Percentiles rank a stretch among this genome's conserved stretches.
phyloP scores from a whole-genome alignment of 1,284 basidiomycete genomes.

The Puccinia hordei region DNA sequence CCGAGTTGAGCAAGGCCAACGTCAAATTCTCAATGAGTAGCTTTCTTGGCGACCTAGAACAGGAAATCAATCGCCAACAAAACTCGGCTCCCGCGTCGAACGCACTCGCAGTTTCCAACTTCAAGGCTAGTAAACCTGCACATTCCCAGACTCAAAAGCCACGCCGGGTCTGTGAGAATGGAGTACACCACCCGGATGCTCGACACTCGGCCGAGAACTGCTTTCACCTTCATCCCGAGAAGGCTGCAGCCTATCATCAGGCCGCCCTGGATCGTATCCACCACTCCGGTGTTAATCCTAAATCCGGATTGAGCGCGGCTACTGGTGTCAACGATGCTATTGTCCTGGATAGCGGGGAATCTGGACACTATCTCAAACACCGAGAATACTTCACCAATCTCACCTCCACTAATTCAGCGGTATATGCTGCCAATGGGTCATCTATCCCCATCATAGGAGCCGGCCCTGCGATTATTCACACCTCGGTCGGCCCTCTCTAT shows the following conservation, averaged over 20 bases:
- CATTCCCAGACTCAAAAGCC: background rate
- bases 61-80: background rate
- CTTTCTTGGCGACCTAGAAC: background rate
- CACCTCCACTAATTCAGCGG: background rate
- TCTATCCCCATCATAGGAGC: background rate
- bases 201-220: slow-evolving; percentile 1
- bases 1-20: background rate
- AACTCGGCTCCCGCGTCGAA: background rate
- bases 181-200: slow-evolving; percentile 5
- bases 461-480: background rate
- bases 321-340: background rate
- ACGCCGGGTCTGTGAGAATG: background rate
- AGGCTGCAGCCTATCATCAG: background rate
- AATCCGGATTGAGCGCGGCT: background rate
- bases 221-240: background rate
- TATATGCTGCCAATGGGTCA: background rate
- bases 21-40: background rate
- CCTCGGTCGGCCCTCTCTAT: background rate
- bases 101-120: background rate
- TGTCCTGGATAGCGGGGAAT: slow-evolving; percentile 10
- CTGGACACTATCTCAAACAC: slow-evolving; percentile 3
- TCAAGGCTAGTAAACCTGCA: background rate
- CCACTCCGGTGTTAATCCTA: background rate
- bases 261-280: background rate
- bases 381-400: background rate